Conservation (phyloP, 1,284 basidiomycete genomes). For the Microbotryum intermedium region DNA sequence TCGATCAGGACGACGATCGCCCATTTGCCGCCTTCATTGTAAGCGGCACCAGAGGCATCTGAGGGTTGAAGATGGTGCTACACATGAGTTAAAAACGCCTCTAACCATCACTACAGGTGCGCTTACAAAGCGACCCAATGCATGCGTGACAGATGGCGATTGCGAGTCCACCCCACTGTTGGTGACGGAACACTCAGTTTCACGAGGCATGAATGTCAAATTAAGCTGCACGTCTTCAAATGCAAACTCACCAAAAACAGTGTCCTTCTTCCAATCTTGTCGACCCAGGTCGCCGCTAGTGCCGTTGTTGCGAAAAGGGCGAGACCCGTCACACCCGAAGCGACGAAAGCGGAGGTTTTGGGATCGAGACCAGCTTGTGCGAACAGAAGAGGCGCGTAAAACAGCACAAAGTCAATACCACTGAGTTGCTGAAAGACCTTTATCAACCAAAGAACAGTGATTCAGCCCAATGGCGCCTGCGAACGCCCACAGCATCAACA, state of each 20-base stretch:
- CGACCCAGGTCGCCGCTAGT: not conserved
- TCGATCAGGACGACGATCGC: slow-evolving; percentile 9
- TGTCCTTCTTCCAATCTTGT: not conserved
- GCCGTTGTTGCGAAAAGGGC: slow-evolving; percentile 40
- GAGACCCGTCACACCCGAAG: slow-evolving; percentile 49
- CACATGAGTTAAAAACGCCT: not conserved
- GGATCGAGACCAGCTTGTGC: slow-evolving; percentile 40
- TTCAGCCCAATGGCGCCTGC: too few relatives aligned
- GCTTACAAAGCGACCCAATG: slow-evolving; percentile 2
- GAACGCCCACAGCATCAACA: too few relatives aligned
- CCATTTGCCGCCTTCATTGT: not conserved
- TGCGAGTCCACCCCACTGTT: slow-evolving; percentile 2
- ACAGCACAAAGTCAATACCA: slow-evolving; percentile 10
- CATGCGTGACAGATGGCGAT: slow-evolving; percentile 3
- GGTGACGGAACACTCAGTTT: not conserved
- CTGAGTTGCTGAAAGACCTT: too few relatives aligned
- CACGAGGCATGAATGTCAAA: not conserved
- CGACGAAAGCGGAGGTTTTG: slow-evolving; percentile 47
- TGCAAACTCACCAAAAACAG: not conserved
- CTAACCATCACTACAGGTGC: not conserved
- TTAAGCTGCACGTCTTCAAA: not conserved
- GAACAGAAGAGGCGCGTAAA: slow-evolving; percentile 50
- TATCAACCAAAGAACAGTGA: too few relatives aligned
- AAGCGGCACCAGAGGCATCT: not conserved
- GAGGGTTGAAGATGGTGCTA: not conserved